These are phyloP conservation scores for Fonsecaea pedrosoi DNA, from an alignment of 2,329 filamentous ascomycete species.

Conservation along the genomic window DNA sequence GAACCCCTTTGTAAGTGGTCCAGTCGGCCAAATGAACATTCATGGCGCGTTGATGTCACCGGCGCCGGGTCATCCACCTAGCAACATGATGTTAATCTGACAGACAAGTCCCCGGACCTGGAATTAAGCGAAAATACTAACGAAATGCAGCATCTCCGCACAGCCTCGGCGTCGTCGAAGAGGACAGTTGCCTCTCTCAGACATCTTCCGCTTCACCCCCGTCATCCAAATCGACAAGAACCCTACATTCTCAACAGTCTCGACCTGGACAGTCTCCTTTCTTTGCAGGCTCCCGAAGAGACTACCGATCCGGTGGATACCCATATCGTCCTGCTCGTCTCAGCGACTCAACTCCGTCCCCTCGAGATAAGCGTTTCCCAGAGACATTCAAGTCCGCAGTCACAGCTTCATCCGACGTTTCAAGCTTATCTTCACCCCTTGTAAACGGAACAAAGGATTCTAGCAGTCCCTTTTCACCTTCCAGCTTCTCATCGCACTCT, in stretches of 20 bases:
- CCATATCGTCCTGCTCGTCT: background rate
- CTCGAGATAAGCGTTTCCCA: background rate
- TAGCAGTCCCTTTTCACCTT: background rate
- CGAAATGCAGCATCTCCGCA: constrained; percentile 14
- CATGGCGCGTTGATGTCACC: background rate
- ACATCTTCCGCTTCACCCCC: constrained; percentile 6
- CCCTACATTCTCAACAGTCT: background rate
- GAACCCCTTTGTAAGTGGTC: constrained; percentile 25
- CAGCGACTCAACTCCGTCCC: background rate
- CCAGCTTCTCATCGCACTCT: background rate
- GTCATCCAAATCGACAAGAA: constrained; percentile 17
- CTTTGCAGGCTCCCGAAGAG: constrained; percentile 20
- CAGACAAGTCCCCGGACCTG: background rate
- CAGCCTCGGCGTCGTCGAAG: background rate
- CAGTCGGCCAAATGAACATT: background rate
- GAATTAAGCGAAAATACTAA: constrained; percentile 8
- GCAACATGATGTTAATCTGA: constrained; percentile 17
- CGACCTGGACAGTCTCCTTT: constrained; percentile 21
- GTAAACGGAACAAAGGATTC: constrained; percentile 1
- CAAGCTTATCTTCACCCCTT: constrained; percentile 10
- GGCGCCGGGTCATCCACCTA: constrained; percentile 1
- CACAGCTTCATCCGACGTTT: background rate
- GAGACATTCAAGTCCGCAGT: constrained; percentile 1
- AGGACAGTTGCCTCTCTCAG: background rate
- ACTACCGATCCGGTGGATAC: constrained; percentile 3